These are phyloP conservation scores for Colletotrichum sp. DNA, from an alignment of 2,329 filamentous ascomycete species.

Conservation along the genomic window DNA sequence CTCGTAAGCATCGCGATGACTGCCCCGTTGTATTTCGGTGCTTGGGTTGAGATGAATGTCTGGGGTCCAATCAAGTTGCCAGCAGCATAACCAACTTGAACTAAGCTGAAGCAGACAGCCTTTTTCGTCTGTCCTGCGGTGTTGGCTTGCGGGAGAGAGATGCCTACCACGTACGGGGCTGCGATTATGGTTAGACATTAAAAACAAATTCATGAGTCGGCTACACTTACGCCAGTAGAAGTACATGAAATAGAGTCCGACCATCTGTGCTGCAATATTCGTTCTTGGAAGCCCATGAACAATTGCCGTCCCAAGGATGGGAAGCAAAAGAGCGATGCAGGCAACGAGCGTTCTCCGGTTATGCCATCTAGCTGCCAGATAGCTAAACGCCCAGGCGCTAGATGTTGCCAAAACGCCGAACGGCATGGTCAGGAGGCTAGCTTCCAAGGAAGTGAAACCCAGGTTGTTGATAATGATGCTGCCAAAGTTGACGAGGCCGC, in stretches of 20 bases:
- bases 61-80: slow-evolving; percentile 45
- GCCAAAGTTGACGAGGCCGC: slow-evolving; percentile 60
- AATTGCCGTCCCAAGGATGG: neutral
- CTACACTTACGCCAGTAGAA: neutral
- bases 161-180: neutral
- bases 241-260: neutral
- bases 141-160: slow-evolving; percentile 24
- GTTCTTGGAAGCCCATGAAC: neutral
- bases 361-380: neutral
- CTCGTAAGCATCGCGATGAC: slow-evolving; percentile 26
- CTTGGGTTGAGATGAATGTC: slow-evolving; percentile 39
- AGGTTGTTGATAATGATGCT: slow-evolving; percentile 38
- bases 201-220: accelerated
- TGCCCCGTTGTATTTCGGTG: slow-evolving; percentile 35
- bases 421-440: slow-evolving; percentile 33
- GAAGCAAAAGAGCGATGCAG: slow-evolving; percentile 21
- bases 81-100: slow-evolving; percentile 47
- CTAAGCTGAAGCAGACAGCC: slow-evolving; percentile 46
- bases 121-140: slow-evolving; percentile 43
- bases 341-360: slow-evolving; percentile 21
- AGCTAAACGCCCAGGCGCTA: slow-evolving; percentile 39
- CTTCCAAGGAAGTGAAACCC: slow-evolving; percentile 41
- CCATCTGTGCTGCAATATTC: neutral
- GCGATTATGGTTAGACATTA: slow-evolving; percentile 22
- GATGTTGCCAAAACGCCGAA: slow-evolving; percentile 33